phyloP scores from a whole-genome alignment of 768 basidiomycete species.

The Mycena capillaripes region DNA sequence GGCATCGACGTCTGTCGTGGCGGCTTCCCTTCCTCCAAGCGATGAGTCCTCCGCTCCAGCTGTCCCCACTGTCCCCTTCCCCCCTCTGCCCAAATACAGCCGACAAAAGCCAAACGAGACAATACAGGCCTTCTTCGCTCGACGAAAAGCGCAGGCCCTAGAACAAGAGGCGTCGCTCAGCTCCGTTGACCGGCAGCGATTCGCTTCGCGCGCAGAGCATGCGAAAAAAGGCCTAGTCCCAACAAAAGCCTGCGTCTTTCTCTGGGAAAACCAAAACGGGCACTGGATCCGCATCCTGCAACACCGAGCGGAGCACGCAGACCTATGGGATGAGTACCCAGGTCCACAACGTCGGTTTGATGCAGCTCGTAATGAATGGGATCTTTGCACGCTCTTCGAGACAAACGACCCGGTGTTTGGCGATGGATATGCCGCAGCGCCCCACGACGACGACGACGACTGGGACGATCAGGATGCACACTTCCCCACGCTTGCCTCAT shows the following conservation, averaged over 20 bases:
- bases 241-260: neutral
- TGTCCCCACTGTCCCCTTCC: neutral
- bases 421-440: neutral
- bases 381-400: slow-evolving; percentile 1
- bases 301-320: neutral
- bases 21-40: neutral
- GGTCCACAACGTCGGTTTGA: neutral
- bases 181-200: neutral
- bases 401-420: slow-evolving; percentile 2
- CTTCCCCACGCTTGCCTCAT: too few relatives aligned
- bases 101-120: neutral
- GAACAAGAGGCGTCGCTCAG: neutral
- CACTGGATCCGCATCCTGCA: neutral
- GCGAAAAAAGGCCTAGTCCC: neutral
- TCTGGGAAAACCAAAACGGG: slow-evolving; percentile 3
- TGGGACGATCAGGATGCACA: neutral
- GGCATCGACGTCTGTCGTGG: neutral
- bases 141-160: neutral
- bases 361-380: neutral
- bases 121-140: neutral
- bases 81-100: neutral
- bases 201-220: neutral
- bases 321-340: neutral
- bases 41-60: neutral
- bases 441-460: neutral